phyloP scores from a whole-genome alignment of 495 filamentous ascomycete species.

The Penicillium desertorum region DNA sequence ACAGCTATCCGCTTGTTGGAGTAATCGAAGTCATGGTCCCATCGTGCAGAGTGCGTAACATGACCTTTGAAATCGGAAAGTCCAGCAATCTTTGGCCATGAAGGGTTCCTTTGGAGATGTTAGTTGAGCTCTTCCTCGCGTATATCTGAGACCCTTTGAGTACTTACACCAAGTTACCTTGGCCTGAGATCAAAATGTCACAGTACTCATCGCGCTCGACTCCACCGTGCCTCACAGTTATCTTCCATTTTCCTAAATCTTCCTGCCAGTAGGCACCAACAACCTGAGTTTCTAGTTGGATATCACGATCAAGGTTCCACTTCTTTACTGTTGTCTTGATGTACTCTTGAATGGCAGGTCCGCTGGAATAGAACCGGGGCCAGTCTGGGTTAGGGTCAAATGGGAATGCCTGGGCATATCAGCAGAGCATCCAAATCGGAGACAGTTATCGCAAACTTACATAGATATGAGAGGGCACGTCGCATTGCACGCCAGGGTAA shows the following conservation, averaged over 20 bases:
- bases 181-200: constrained; percentile 44
- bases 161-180: constrained; percentile 29
- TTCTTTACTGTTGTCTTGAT: constrained; percentile 52
- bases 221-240: constrained; percentile 24
- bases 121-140: not conserved
- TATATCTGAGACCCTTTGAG: not conserved
- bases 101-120: constrained; percentile 28
- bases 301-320: constrained; percentile 51
- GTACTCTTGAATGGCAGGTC: constrained; percentile 59
- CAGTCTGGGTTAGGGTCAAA: constrained; percentile 62
- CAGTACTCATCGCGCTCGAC: constrained; percentile 39
- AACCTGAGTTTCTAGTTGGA: constrained; percentile 47
- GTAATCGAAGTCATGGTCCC: constrained; percentile 45
- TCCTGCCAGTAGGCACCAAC: constrained; percentile 51
- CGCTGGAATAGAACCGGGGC: constrained; percentile 56
- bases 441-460: not conserved
- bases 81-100: constrained; percentile 52
- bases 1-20: constrained; percentile 50
- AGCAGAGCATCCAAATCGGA: not conserved
- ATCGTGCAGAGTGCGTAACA: constrained; percentile 52
- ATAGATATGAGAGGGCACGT: constrained; percentile 58
- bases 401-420: constrained; percentile 29
- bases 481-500: constrained; percentile 55
- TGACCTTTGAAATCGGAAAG: constrained; percentile 48
- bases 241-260: constrained; percentile 31